Base-by-base conservation (phyloP, 352 stramenopile genomes). In the Pythium guiyangense region DNA sequence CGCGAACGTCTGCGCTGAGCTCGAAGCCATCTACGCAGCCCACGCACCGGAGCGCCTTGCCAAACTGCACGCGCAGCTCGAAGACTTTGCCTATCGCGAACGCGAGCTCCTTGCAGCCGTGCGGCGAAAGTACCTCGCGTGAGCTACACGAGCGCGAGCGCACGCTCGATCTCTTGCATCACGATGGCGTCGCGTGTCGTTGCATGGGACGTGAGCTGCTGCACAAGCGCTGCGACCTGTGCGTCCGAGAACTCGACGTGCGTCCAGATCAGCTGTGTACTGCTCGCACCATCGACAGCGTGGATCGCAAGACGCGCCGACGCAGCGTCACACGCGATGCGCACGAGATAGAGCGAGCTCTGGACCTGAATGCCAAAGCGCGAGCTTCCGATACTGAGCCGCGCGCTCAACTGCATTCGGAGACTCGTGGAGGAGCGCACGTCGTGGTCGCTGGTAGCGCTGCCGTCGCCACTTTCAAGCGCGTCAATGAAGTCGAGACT, bases 31-130 rank as follows among this genome's bases (percentile, higher is more conserved):
- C 10, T 92, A 89, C 46, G 55, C 69, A 4, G 34, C 60, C 12
- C 65, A 68, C 27, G 79, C 79, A 6, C 77, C 82, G 1, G 82
- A 92, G 5, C 70, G 76, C 0, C 15, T 89, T 14, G 29, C 46
- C 2, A 90, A 92, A 50, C 67, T 89, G 8, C 44, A 58, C 3
- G 27, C n/a, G 9, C 77, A 89, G 54, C 56, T 92, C 42, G 44
- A 67, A 2, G 70, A 77, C 4, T 88, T 81, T 58, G 71, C 73
- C 25, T 87, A 66, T 34, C 67, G 66, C 18, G 79, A 90, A 52
- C 31, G 54, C 0, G 8, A 73, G 15, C 53, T 92, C 17, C 57
- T 90, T 0, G 59, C 58, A 8, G 57, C 49, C 20, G 78, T 75
- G 8, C 66, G 62, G 18, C 64, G 51, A n/a, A 92, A 92, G 35